Base-by-base conservation (phyloP, 2,329 filamentous ascomycete genomes). In the Fusarium globosum region DNA sequence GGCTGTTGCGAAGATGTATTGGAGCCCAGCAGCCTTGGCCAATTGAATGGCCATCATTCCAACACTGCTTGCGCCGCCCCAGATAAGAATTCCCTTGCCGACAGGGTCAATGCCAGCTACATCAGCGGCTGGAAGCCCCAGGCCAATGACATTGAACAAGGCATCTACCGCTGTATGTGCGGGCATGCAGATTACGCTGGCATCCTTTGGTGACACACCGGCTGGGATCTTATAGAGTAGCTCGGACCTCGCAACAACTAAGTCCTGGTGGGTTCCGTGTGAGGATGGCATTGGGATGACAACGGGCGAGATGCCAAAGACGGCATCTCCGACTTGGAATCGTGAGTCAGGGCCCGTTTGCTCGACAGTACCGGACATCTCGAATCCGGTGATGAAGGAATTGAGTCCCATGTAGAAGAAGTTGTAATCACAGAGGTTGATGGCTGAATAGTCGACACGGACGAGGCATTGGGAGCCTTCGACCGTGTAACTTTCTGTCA, bases 331-430 rank as follows among this genome's bases (percentile, higher is more conserved):
- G 39, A 41, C 39, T 6, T 41, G 39, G 39, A 41, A 21, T 21
- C 1, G 13, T 0, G 39, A 41, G 39, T 41, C 13, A 7, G 39
- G 39, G 20, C 39, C 39, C 0, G 7, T n/a, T 21, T 6, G 2
- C 39, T 41, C 13, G 20, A 41, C 39, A 14, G 39, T 41, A 21
- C 39, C 39, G 20, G 39, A 41, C 39, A 41, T 41, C 39, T 41
- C 39, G 39, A 41, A 41, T 21, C 39, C 39, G 20, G 39, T 41
- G 39, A 41, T 41, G 39, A 41, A 41, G 39, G 39, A 41, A 21
- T 1, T 41, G 6, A 41, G 39, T 21, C 39, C 39, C 20, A 41
- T 41, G 39, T 41, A 41, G 20, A 41, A 41, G 39, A 41, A n/a
- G 20, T 41, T 41, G 39, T 41, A 41, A 41, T 41, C 20, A 2